Evolutionary conservation across 768 basidiomycete species (phyloP), one percentile per base, ranked within the genome.

Genomic region (Megacollybia marginata): DNA sequence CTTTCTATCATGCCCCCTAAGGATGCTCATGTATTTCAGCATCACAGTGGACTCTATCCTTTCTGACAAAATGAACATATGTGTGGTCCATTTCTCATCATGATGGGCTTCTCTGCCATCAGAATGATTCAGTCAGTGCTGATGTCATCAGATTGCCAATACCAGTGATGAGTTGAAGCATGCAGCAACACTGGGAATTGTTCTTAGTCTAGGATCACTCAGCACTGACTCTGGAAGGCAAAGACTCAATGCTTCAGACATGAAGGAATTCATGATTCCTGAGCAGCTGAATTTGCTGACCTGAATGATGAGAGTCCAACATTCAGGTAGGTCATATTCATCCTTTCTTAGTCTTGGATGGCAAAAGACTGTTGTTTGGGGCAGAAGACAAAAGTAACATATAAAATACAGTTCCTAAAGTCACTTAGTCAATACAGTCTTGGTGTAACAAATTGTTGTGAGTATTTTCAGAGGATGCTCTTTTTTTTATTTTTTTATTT

Each of bases 301-400:
- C 59, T 74, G 59, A 72, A 68, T 18, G 71, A 74, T 44, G 53
- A 61, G 16, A 72, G 69, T 47, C 73, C 74, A 42, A 61, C 75
- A 16, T 74, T 67, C 58, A 65, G 68, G 64, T 63, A 46, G 45
- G 13, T 40, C 2, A 40, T 8, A 18, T 40, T 18, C 8, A 16
- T 18, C 18, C 38, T 13, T 40, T 40, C 38, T 40, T 15, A n/a
- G n/a, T n/a, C n/a, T n/a, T n/a, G n/a, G n/a, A n/a, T n/a, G n/a
- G n/a, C n/a, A n/a, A n/a, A n/a, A n/a, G n/a, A n/a, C n/a, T n/a
- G n/a, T n/a, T n/a, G n/a, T n/a, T n/a, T n/a, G n/a, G n/a, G n/a
- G n/a, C n/a, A n/a, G n/a, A n/a, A n/a, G n/a, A n/a, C n/a, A n/a
- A n/a, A n/a, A n/a, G n/a, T n/a, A n/a, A n/a, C n/a, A n/a, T n/a